Conservation (phyloP, 1,139 yeast genomes). For the Candida sojae region DNA sequence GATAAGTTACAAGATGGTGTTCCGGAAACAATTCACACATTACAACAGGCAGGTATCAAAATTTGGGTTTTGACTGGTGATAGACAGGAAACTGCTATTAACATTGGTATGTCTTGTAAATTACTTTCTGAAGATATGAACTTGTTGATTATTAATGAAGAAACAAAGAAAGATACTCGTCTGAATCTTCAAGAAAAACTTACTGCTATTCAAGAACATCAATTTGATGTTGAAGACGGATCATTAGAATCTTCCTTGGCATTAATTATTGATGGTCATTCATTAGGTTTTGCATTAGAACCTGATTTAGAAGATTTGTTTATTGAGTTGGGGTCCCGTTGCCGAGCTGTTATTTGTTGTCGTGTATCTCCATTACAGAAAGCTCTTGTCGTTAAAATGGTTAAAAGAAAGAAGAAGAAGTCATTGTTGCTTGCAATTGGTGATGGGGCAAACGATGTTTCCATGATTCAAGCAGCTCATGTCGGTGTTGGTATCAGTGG, state of each 20-base stretch:
- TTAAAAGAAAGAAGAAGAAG: conserved; percentile 55
- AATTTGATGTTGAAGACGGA: conserved; percentile 59
- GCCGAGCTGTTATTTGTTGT: conserved; percentile 93
- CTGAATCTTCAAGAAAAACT: conserved; percentile 74
- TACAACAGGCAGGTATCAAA: conserved; percentile 95
- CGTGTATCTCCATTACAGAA: conserved; percentile 97
- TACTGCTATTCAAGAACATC: conserved; percentile 70
- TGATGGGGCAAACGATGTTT: conserved; percentile 98
- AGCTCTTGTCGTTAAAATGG: conserved; percentile 92
- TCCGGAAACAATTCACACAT: conserved; percentile 92
- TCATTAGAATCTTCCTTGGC: conserved; percentile 74
- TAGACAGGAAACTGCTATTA: conserved; percentile 98
- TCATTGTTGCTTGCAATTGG: conserved; percentile 90
- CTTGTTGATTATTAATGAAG: conserved; percentile 84
- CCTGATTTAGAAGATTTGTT: conserved; percentile 77
- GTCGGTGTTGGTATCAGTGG: conserved; percentile 99
- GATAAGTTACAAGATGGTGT: conserved; percentile 98
- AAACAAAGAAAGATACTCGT: conserved; percentile 69
- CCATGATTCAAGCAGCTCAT: conserved; percentile 98
- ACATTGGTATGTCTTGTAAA: conserved; percentile 97
- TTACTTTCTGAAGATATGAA: conserved; percentile 95
- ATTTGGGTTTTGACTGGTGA: conserved; percentile 99
- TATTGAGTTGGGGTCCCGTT: conserved; percentile 76
- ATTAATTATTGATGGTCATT: conserved; percentile 89
- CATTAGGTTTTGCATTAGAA: conserved; percentile 82